phyloP scores from a whole-genome alignment of 352 stramenopile genomes.

The Elongisporangium undulatum region DNA sequence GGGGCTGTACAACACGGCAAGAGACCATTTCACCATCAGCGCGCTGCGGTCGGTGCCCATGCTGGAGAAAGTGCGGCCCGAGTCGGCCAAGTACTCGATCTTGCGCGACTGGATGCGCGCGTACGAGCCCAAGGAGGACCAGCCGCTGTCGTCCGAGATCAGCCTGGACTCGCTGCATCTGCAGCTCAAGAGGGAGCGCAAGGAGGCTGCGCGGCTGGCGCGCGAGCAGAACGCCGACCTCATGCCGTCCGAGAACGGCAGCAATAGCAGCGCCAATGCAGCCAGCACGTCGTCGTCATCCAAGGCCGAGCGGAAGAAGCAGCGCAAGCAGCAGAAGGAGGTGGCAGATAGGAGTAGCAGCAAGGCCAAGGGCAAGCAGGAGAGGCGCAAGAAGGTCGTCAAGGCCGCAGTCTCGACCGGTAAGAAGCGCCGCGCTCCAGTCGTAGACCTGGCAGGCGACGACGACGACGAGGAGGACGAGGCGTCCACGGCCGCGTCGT shows the following conservation, averaged over 20 bases:
- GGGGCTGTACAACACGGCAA: slow-evolving; percentile 68
- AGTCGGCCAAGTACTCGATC: slow-evolving; percentile 61
- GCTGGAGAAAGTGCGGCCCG: slow-evolving; percentile 41
- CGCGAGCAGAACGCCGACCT: slow-evolving; percentile 44
- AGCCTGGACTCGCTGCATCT: slow-evolving; percentile 52
- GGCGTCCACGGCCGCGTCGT: slow-evolving; percentile 12
- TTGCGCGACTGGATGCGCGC: slow-evolving; percentile 74
- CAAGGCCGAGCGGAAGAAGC: slow-evolving; percentile 11
- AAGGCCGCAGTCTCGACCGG: slow-evolving; percentile 1
- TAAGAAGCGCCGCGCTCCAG: slow-evolving; percentile 3
- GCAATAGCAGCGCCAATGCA: slow-evolving; percentile 1
- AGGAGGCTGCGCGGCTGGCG: slow-evolving; percentile 31
- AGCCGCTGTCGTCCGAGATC: slow-evolving; percentile 44
- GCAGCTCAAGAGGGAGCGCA: slow-evolving; percentile 39
- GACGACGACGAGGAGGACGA: slow-evolving; percentile 17
- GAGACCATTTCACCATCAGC: slow-evolving; percentile 58
- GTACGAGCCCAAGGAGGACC: slow-evolving; percentile 49
- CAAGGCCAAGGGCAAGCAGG: slow-evolving; percentile 15
- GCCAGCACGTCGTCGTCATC: too few species aligned
- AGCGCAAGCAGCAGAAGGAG: slow-evolving; percentile 19
- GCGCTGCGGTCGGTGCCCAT: slow-evolving; percentile 51
- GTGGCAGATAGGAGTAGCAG: slow-evolving; percentile 6
- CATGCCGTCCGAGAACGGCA: slow-evolving; percentile 9
- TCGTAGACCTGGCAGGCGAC: slow-evolving; percentile 9
- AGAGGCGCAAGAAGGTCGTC: background rate